Base-by-base conservation (phyloP, 768 basidiomycete species). In the Amanita phalloides region DNA sequence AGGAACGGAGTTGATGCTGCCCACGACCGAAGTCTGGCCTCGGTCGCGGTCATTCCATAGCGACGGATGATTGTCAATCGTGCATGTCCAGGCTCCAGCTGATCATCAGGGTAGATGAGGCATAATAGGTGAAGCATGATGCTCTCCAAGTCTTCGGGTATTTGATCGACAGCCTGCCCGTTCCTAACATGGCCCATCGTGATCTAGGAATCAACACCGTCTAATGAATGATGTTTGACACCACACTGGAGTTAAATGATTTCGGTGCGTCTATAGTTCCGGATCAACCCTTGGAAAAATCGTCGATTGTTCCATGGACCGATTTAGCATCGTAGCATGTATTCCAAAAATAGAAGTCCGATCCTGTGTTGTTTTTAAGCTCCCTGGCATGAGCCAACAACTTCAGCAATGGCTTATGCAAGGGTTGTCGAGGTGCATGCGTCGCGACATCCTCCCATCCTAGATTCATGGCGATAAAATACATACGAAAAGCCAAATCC, bases 201-300 rank as follows among this genome's bases (percentile, higher is more conserved):
- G 51, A 38, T 25, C 44, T 23, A 57, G 53, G 68, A 68, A 47
- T 71, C 59, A 38, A 66, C 46, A 6, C 57, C 55, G 54, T 71
- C 68, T 10, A 56, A 57, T 14, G 62, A 57, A 20, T 60, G 39
- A 65, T 38, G 48, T 66, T 59, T 17, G 58, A 54, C 8, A 57
- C 48, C 8, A 26, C 37, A 28, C 23, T n/a, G 2, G 37, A 11
- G 21, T 41, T 25, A 28, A 49, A 30, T 14, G 37, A 38, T 17
- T 21, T 25, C n/a, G 4, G 7, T 33, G 47, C 25, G 11, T 25
- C 7, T n/a, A 2, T 13, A 36, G 13, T 7, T 10, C 8, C 17
- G 17, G 32, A 6, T 11, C 17, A 10, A 9, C 20, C 1, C 14
- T 49, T 13, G 26, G 13, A 4, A 36, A 38, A 3, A 4, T 41